Percentiles rank a stretch among this genome's conserved stretches.
phyloP scores from a whole-genome alignment of 768 basidiomycete species.

The Sutorius australiensis region DNA sequence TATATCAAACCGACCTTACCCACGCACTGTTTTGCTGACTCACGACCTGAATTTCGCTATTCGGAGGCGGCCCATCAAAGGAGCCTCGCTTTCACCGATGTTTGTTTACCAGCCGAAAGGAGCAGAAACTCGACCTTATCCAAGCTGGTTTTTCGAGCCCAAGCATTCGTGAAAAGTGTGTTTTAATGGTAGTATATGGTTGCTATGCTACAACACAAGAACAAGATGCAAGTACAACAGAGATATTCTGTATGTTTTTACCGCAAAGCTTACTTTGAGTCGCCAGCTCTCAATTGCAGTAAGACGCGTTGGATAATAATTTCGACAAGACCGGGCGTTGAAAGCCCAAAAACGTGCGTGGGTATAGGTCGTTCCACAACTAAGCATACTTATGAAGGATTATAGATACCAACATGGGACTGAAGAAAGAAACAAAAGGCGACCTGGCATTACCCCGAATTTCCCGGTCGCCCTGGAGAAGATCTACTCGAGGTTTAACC shows the following conservation, averaged over 20 bases:
- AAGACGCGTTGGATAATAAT: slow-evolving; percentile 4
- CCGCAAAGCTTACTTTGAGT: slow-evolving; percentile 9
- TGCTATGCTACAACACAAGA: slow-evolving; percentile 24
- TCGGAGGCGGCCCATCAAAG: too few relatives aligned
- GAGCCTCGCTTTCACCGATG: background rate
- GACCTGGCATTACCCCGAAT: background rate
- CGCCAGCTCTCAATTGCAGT: slow-evolving; percentile 1
- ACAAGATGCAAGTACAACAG: slow-evolving; percentile 8
- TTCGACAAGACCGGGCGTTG: background rate
- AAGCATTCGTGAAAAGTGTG: background rate
- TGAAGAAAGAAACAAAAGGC: background rate
- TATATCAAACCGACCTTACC: slow-evolving; percentile 20
- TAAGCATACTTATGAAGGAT: slow-evolving; percentile 10
- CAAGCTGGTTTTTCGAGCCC: background rate
- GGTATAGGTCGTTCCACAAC: slow-evolving; percentile 18
- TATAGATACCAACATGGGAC: slow-evolving; percentile 1
- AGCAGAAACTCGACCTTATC: background rate
- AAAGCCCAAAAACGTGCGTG: background rate
- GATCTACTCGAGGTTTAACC: slow-evolving; percentile 23
- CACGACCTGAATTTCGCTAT: background rate
- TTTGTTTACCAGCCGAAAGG: background rate
- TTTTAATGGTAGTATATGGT: slow-evolving; percentile 17
- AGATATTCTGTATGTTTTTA: slow-evolving; percentile 1
- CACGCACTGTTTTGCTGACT: slow-evolving; percentile 12
- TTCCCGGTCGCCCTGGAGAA: background rate